These are phyloP conservation scores for Leccinum sublutescens DNA, from an alignment of 768 basidiomycete genomes.

Conservation along the genomic window DNA sequence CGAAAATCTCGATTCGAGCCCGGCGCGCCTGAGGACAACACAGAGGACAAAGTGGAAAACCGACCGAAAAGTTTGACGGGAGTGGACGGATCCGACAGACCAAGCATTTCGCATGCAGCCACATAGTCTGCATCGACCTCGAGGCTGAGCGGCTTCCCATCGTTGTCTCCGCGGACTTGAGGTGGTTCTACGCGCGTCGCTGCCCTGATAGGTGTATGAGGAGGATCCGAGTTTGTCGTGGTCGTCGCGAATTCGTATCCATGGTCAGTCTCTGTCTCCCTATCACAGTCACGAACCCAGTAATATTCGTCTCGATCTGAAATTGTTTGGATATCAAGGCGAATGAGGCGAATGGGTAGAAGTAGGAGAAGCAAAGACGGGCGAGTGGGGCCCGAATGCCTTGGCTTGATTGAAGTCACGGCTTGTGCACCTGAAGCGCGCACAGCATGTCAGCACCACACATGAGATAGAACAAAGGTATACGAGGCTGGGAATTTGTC, in stretches of 20 bases:
- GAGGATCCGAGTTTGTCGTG: constrained; percentile 29
- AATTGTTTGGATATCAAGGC: constrained; percentile 1
- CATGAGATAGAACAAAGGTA: neutral
- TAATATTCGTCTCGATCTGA: constrained; percentile 6
- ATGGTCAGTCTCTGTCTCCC: constrained; percentile 24
- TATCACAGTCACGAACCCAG: constrained; percentile 16
- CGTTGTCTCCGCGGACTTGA: constrained; percentile 17
- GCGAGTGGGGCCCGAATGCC: constrained; percentile 5
- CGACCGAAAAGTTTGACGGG: constrained; percentile 17
- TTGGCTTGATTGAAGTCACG: constrained; percentile 11
- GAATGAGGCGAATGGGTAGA: constrained; percentile 1
- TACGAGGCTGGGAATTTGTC: neutral
- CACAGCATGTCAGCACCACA: constrained; percentile 8
- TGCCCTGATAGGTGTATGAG: constrained; percentile 25
- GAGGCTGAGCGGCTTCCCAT: constrained; percentile 1
- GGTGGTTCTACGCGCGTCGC: constrained; percentile 1
- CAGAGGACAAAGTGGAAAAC: constrained; percentile 6
- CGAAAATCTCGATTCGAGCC: neutral
- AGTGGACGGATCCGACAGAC: constrained; percentile 15
- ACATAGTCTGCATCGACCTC: constrained; percentile 7
- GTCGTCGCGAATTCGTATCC: constrained; percentile 29
- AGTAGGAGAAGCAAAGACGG: neutral
- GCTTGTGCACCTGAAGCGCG: constrained; percentile 14
- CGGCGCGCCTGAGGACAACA: neutral
- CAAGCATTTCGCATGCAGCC: neutral